phyloP scores from a whole-genome alignment of 1,284 basidiomycete species.

The Salmacisia buchloeana region DNA sequence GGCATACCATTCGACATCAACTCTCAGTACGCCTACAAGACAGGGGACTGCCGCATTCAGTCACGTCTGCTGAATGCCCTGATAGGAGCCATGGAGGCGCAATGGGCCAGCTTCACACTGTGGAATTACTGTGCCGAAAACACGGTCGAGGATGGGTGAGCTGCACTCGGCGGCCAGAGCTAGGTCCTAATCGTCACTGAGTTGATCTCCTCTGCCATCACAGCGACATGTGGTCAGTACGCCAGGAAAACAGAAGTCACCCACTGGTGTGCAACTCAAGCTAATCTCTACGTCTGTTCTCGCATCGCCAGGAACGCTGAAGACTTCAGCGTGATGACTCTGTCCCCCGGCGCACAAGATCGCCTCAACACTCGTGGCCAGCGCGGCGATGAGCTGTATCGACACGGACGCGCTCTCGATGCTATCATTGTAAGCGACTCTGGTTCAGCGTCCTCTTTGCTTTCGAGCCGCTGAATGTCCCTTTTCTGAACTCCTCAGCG shows the following conservation, averaged over 20 bases:
- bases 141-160: slow-evolving; percentile 62
- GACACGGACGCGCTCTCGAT: slow-evolving; percentile 70
- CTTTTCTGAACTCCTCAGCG: slow-evolving; percentile 3
- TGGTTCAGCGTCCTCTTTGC: neutral
- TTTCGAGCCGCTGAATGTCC: neutral
- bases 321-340: slow-evolving; percentile 64
- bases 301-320: slow-evolving; percentile 90
- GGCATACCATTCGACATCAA: slow-evolving; percentile 49
- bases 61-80: slow-evolving; percentile 49
- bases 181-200: no score
- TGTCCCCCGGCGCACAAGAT: slow-evolving; percentile 54
- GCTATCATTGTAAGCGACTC: slow-evolving; percentile 56
- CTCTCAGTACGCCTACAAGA: slow-evolving; percentile 19
- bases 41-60: slow-evolving; percentile 62
- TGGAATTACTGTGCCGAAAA: slow-evolving; percentile 95
- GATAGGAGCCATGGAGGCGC: slow-evolving; percentile 44
- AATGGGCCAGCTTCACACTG: slow-evolving; percentile 54
- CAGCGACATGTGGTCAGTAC: neutral
- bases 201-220: no score
- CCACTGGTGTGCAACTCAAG: neutral
- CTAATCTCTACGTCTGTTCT: neutral
- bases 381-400: slow-evolving; percentile 62
- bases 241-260: neutral
- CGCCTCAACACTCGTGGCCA: slow-evolving; percentile 40
- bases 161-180: neutral